phyloP scores from a whole-genome alignment of 1,139 yeast genomes.

The Kurtzmaniella quercitrusa region DNA sequence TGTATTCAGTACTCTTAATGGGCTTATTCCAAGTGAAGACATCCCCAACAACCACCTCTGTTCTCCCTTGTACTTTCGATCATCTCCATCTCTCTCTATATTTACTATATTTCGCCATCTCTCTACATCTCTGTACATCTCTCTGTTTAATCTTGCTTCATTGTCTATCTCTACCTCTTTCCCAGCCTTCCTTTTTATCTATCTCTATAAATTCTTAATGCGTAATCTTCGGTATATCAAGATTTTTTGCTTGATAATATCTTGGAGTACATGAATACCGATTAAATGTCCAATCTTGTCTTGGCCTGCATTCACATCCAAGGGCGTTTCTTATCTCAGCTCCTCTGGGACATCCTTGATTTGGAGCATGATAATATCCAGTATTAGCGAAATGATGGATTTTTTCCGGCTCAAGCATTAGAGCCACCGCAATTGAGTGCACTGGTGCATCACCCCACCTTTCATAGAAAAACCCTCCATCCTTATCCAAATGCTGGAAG shows the following conservation, averaged over 20 bases:
- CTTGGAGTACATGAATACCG: conserved; percentile 26
- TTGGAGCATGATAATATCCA: conserved; percentile 35
- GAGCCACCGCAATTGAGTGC: conserved; percentile 27
- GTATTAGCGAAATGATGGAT: conserved; percentile 29
- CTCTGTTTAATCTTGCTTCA: too few relatives aligned
- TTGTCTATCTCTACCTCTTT: background rate
- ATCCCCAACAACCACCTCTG: background rate
- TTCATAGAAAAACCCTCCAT: conserved; percentile 36
- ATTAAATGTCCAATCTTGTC: conserved; percentile 22
- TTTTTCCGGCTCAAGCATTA: conserved; percentile 19
- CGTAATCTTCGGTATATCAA: background rate
- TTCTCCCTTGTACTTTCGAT: background rate
- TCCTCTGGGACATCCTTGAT: conserved; percentile 29
- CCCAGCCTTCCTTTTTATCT: background rate
- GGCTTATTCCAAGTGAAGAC: too few relatives aligned
- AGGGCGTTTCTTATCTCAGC: conserved; percentile 12
- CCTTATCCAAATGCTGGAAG: conserved; percentile 23
- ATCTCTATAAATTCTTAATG: background rate
- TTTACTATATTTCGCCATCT: background rate
- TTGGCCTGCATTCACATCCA: conserved; percentile 30
- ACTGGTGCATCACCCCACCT: conserved; percentile 44
- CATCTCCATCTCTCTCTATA: background rate
- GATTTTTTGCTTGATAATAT: background rate
- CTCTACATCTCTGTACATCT: too few relatives aligned
- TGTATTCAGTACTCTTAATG: too few relatives aligned